phyloP scores from a whole-genome alignment of 192 early-diverging fungal species.

The Podila minutissima region DNA sequence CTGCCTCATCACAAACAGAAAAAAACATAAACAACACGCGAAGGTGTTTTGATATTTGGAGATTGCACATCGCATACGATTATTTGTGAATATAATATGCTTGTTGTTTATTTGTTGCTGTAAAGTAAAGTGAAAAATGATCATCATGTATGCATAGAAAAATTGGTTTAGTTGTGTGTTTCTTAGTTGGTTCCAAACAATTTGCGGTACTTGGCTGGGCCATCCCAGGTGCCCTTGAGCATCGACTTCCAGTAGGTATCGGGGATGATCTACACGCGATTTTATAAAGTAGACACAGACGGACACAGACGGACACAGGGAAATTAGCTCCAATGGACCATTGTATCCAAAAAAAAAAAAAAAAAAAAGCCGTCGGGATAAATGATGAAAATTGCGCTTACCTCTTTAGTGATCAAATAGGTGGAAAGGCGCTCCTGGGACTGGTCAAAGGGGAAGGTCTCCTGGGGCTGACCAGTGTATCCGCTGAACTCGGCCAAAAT shows the following conservation, averaged over 20 bases:
- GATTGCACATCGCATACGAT: no score
- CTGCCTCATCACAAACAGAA: no score
- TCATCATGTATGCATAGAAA: not conserved
- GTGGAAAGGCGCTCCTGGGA: conserved; percentile 71
- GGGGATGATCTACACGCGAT: conserved; percentile 65
- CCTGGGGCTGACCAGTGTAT: conserved; percentile 73
- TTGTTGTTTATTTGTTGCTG: conserved; percentile 7
- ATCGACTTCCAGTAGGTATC: conserved; percentile 84
- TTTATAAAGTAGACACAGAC: not conserved
- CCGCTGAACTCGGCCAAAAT: conserved; percentile 91
- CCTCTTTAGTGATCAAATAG: conserved; percentile 81
- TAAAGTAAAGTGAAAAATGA: no score
- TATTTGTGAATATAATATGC: no score
- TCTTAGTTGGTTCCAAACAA: conserved; percentile 50
- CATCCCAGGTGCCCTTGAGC: conserved; percentile 82
- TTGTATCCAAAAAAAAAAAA: not conserved
- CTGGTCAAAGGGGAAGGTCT: conserved; percentile 90
- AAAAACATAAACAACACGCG: no score
- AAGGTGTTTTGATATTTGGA: no score
- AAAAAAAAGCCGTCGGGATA: conserved; percentile 1
- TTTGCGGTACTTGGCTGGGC: conserved; percentile 71
- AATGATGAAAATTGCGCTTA: conserved; percentile 9
- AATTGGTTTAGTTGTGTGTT: not conserved
- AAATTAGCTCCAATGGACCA: not conserved
- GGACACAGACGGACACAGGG: not conserved